Percentiles rank a stretch among this genome's conserved stretches.
Conservation (phyloP, 202 grass and related monocot genomes). For the Carex arenaria region DNA sequence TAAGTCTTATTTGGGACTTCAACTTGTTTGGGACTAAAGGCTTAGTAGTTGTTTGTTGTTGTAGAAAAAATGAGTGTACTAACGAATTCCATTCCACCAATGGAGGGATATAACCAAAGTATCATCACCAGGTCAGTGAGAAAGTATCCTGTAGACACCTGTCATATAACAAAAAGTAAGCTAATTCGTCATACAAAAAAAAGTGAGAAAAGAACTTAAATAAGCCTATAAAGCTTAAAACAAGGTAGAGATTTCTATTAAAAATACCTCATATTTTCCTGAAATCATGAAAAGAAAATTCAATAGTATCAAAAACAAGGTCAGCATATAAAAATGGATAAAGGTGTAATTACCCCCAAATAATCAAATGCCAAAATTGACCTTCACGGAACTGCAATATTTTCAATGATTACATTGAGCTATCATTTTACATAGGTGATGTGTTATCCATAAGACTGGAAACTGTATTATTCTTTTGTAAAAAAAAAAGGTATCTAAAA, state of each 20-base stretch:
- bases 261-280: too few species aligned
- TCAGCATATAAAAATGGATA: neutral
- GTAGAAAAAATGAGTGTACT: constrained; percentile 34
- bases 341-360: constrained; percentile 1
- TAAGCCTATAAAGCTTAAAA: neutral
- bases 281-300: too few species aligned
- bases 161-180: constrained; percentile 31
- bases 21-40: too few species aligned
- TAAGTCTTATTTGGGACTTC: too few species aligned
- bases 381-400: neutral
- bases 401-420: neutral
- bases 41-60: too few species aligned
- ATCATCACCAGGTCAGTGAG: constrained; percentile 90
- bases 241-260: neutral
- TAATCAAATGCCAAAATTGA: neutral
- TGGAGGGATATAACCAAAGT: constrained; percentile 85
- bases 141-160: constrained; percentile 97
- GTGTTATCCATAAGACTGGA: neutral
- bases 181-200: constrained; percentile 4
- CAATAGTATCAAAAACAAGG: too few species aligned
- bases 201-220: constrained; percentile 5
- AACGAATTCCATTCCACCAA: constrained; percentile 99
- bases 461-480: neutral
- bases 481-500: neutral
- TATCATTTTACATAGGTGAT: neutral